Evolutionary conservation across 2,329 filamentous ascomycete species (phyloP).

Genomic region (Fusarium haematococcum): DNA sequence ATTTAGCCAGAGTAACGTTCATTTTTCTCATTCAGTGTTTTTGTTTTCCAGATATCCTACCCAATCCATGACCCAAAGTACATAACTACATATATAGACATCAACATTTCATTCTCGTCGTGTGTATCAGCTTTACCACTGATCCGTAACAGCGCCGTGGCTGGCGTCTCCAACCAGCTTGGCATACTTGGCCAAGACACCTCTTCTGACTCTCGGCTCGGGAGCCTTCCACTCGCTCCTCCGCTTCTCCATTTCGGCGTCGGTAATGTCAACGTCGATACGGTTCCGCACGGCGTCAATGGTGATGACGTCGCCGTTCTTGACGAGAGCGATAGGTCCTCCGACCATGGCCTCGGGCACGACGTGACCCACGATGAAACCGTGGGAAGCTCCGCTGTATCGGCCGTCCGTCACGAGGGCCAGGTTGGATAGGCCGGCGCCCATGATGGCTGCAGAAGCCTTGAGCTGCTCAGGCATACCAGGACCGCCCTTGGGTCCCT

Average conservation of each 20-base stretch:
- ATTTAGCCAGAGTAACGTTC: neutral
- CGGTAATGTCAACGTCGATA: constrained; percentile 74
- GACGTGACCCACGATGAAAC: constrained; percentile 94
- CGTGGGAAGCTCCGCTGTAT: constrained; percentile 89
- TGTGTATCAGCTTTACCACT: constrained; percentile 39
- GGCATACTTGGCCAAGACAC: constrained; percentile 91
- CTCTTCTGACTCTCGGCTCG: constrained; percentile 78
- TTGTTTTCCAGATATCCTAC: neutral
- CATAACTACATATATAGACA: neutral
- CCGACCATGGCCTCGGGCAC: constrained; percentile 90
- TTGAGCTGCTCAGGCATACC: constrained; percentile 97
- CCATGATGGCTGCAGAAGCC: constrained; percentile 91
- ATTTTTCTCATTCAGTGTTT: constrained; percentile 10
- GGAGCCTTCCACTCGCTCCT: constrained; percentile 78
- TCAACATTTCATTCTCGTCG: neutral
- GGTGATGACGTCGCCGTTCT: constrained; percentile 83
- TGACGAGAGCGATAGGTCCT: constrained; percentile 86
- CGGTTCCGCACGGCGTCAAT: constrained; percentile 87
- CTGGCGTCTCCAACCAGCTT: constrained; percentile 89
- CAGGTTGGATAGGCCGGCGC: constrained; percentile 86
- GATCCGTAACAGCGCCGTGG: constrained; percentile 89
- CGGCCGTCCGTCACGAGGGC: constrained; percentile 93
- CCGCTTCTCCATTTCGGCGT: constrained; percentile 76
- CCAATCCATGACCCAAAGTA: neutral
- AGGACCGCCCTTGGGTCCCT: constrained; percentile 91